Evolutionary conservation across 2,329 filamentous ascomycete species (phyloP), one percentile per base, ranked within the genome.

Genomic region (Aciculosporium take): DNA sequence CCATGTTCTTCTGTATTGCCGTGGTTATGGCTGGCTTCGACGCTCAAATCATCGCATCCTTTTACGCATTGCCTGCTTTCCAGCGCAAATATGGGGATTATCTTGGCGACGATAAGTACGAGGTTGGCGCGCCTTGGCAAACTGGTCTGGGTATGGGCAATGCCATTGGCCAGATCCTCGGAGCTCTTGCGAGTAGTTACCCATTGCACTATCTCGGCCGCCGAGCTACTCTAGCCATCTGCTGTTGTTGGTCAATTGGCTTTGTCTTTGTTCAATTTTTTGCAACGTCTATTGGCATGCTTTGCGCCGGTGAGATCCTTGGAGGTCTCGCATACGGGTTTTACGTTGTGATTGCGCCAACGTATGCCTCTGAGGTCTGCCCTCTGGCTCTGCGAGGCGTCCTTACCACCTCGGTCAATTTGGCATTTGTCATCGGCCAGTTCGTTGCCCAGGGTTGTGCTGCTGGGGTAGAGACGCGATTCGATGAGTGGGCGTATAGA

Each of bases 191-290:
- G 9, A 49, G 49, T 36, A 45, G 57, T 8, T 53, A 51, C 33
- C 52, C 52, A 4, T 42, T 54, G 28, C 64, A 70, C 41, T 39
- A 51, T 28, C 66, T 62, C 37, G 68, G 68, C 10, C 61, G 67
- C 24, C 67, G 63, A 45, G 52, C 53, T 51, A 69, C 67, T 0
- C 65, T 69, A 31, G 64, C 59, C 42, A 52, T 53, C 4, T 71
- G 66, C 46, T 61, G 69, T 20, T 42, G 56, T 8, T 52, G 68
- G 45, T 72, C 69, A 2, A 64, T 66, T 10, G 64, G 58, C 1
- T 68, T 77, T 31, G 67, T 79, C 43, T 79, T 78, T 53, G 68
- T 79, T 42, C 73, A 78, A 47, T 78, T 79, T 60, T 79, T 78
- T 49, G 72, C 74, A 10, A 65, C 68, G 2, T 71, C 68, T 1